Conservation (phyloP, 305 asterid genomes). For the Fraxinus sp. region DNA sequence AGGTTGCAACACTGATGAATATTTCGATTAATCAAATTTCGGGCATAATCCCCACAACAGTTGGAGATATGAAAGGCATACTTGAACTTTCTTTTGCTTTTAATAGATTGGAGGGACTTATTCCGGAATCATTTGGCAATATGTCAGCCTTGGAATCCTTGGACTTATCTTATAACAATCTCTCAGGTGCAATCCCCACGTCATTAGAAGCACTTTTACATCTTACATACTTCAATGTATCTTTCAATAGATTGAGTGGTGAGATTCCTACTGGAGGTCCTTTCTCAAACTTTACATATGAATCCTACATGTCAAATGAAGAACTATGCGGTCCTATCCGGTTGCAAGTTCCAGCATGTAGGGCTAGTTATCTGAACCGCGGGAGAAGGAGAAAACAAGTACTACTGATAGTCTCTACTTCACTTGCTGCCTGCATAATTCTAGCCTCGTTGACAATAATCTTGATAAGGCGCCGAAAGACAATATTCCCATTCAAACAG, state of each 20-base stretch:
- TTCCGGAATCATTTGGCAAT: slow-evolving; percentile 30
- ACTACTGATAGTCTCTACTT: background rate
- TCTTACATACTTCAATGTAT: slow-evolving; percentile 34
- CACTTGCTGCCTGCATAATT: slow-evolving; percentile 6
- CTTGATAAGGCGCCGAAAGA: slow-evolving; percentile 19
- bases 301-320: slow-evolving; percentile 36
- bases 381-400: slow-evolving; percentile 15
- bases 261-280: slow-evolving; percentile 45
- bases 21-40: slow-evolving; percentile 37
- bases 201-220: slow-evolving; percentile 24
- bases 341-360: slow-evolving; percentile 35
- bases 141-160: slow-evolving; percentile 26
- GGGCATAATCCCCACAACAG: slow-evolving; percentile 28
- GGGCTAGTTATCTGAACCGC: background rate
- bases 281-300: slow-evolving; percentile 37
- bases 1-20: slow-evolving; percentile 5
- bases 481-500: background rate
- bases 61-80: slow-evolving; percentile 30
- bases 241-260: slow-evolving; percentile 36
- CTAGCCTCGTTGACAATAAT: slow-evolving; percentile 19
- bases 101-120: slow-evolving; percentile 34
- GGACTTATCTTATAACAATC: slow-evolving; percentile 34
- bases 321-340: slow-evolving; percentile 38
- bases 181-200: slow-evolving; percentile 28
- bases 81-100: slow-evolving; percentile 28